phyloP scores from a whole-genome alignment of 2,329 filamentous ascomycete species.

The Colletotrichum zoysiae region DNA sequence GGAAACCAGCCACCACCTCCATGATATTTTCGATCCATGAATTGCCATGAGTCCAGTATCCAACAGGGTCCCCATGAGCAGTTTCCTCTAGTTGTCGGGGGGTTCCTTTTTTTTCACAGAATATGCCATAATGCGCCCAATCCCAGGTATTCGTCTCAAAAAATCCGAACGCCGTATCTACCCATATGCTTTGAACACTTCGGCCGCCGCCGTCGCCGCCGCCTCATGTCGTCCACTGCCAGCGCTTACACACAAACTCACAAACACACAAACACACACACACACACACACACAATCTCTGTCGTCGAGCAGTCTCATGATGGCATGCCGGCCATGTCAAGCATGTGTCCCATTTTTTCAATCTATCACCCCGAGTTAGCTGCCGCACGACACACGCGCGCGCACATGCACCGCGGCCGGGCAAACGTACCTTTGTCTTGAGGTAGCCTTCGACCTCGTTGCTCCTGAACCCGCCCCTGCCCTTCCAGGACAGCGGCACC shows the following conservation, averaged over 20 bases:
- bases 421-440: slow-evolving; percentile 83
- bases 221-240: no score
- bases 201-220: not conserved
- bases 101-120: slow-evolving; percentile 24
- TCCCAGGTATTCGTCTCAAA: slow-evolving; percentile 41
- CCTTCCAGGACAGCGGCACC: slow-evolving; percentile 95
- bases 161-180: slow-evolving; percentile 32
- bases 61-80: slow-evolving; percentile 16
- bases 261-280: no score
- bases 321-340: slow-evolving; percentile 62
- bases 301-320: not conserved
- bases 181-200: slow-evolving; percentile 20
- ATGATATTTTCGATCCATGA: slow-evolving; percentile 17
- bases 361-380: slow-evolving; percentile 64
- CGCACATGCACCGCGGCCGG: not conserved
- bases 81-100: slow-evolving; percentile 1
- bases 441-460: slow-evolving; percentile 94
- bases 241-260: no score
- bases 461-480: slow-evolving; percentile 84
- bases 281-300: not conserved
- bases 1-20: not conserved
- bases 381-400: not conserved
- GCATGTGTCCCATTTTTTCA: slow-evolving; percentile 88
- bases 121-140: slow-evolving; percentile 26
- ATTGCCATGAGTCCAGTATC: slow-evolving; percentile 28